These are phyloP conservation scores for Austroboletus eburneus DNA, from an alignment of 768 basidiomycete species.

Conservation along the genomic window DNA sequence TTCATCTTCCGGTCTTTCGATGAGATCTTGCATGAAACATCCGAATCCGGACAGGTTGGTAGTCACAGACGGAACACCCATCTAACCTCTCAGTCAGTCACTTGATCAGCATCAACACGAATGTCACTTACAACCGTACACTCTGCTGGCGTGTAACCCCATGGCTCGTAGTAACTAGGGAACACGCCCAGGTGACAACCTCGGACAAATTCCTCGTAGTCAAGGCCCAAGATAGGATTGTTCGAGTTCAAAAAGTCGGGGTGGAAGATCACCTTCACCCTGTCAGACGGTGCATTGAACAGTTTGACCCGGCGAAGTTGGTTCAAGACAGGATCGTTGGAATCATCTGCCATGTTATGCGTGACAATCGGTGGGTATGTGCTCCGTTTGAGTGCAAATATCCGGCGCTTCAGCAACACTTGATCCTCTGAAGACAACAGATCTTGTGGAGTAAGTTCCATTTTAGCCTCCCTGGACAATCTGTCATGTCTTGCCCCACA, in stretches of 20 bases:
- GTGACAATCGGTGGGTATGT: constrained; percentile 95
- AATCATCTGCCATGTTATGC: constrained; percentile 97
- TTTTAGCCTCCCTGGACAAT: constrained; percentile 60
- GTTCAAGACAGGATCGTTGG: constrained; percentile 87
- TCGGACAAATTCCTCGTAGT: constrained; percentile 98
- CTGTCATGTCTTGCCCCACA: no score
- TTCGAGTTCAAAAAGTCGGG: constrained; percentile 98
- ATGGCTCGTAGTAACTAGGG: constrained; percentile 95
- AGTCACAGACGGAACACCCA: constrained; percentile 97
- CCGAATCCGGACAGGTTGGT: constrained; percentile 98
- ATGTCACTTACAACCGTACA: constrained; percentile 84
- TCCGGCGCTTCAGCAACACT: constrained; percentile 90
- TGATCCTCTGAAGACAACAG: constrained; percentile 91
- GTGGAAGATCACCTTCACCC: constrained; percentile 98
- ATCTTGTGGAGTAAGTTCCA: constrained; percentile 66
- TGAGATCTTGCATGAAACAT: constrained; percentile 97
- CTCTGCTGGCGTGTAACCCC: constrained; percentile 97
- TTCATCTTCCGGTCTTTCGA: constrained; percentile 91
- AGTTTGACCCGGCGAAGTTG: constrained; percentile 92
- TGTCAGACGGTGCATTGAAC: constrained; percentile 84
- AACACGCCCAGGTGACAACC: constrained; percentile 99
- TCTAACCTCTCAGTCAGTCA: constrained; percentile 41
- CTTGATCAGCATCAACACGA: not conserved
- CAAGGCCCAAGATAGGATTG: constrained; percentile 94
- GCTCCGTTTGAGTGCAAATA: constrained; percentile 93